A percentile compares a stretch with the other conserved stretches of the same genome.
Evolutionary conservation across 1,139 yeast genomes (phyloP).

Genomic region (Geotrichum carabidarum): DNA sequence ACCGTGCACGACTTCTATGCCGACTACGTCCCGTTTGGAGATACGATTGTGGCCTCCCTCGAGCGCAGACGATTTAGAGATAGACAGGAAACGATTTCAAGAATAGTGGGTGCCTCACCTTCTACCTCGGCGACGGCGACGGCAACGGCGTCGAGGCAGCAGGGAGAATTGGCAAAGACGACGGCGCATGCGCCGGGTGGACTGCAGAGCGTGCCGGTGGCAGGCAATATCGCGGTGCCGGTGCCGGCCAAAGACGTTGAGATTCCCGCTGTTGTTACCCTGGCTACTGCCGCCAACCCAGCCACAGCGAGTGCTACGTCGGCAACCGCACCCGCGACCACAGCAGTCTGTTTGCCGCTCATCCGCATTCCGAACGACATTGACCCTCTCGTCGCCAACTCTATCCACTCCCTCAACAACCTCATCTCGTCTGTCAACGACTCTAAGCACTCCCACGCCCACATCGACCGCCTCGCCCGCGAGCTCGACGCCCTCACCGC

Average conservation of each 20-base stretch:
- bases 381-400: constrained; percentile 47
- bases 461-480: constrained; percentile 29
- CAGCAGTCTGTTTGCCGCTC: constrained; percentile 26
- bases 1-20: constrained; percentile 45
- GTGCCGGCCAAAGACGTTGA: background rate
- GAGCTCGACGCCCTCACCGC: constrained; percentile 32
- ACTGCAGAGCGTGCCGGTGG: constrained; percentile 11
- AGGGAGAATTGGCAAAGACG: background rate
- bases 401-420: constrained; percentile 50
- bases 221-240: background rate
- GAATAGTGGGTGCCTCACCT: no score
- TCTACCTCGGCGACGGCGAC: background rate
- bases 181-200: background rate
- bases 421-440: constrained; percentile 50
- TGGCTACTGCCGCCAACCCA: background rate
- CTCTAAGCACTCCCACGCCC: constrained; percentile 33
- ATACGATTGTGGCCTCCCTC: constrained; percentile 45
- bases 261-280: background rate
- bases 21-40: constrained; percentile 59
- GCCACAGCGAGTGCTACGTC: constrained; percentile 4
- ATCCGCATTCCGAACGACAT: constrained; percentile 33
- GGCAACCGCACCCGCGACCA: background rate
- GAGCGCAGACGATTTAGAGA: constrained; percentile 44
- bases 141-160: background rate
- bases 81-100: constrained; percentile 21